phyloP scores from a whole-genome alignment of 495 filamentous ascomycete species.

The Sphaerosporella brunnea region DNA sequence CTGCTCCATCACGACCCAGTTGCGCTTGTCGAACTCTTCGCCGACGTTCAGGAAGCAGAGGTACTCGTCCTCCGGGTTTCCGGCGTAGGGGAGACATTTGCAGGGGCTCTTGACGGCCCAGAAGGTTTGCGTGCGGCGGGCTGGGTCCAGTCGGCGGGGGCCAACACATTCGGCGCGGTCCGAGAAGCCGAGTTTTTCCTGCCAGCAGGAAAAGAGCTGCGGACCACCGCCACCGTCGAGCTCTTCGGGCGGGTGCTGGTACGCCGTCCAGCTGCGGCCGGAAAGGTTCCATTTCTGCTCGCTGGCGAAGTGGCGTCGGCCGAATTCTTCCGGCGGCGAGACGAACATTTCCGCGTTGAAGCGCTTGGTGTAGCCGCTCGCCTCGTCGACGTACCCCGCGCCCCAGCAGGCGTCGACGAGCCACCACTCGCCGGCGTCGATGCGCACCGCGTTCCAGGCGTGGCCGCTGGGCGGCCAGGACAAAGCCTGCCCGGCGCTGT shows the following conservation, averaged over 20 bases:
- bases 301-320: conserved; percentile 55
- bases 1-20: conserved; percentile 10
- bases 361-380: conserved; percentile 40
- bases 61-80: conserved; percentile 8
- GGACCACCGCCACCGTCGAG: neutral
- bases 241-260: conserved; percentile 7
- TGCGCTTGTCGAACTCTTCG: too few species aligned
- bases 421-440: conserved; percentile 73
- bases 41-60: conserved; percentile 16
- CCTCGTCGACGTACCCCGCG: conserved; percentile 39
- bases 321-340: conserved; percentile 69
- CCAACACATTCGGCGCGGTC: conserved; percentile 4
- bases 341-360: conserved; percentile 58
- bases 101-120: conserved; percentile 2
- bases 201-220: conserved; percentile 1
- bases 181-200: conserved; percentile 1
- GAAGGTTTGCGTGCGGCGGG: neutral
- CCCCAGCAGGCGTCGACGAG: conserved; percentile 88
- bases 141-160: conserved; percentile 2
- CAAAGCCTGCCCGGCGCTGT: conserved; percentile 30
- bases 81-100: conserved; percentile 1
- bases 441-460: conserved; percentile 84
- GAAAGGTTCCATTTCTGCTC: conserved; percentile 28
- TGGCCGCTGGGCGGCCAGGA: conserved; percentile 43
- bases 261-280: conserved; percentile 16